Conservation (phyloP, 257 asterid genomes). For the Nicotiana attenuata region DNA sequence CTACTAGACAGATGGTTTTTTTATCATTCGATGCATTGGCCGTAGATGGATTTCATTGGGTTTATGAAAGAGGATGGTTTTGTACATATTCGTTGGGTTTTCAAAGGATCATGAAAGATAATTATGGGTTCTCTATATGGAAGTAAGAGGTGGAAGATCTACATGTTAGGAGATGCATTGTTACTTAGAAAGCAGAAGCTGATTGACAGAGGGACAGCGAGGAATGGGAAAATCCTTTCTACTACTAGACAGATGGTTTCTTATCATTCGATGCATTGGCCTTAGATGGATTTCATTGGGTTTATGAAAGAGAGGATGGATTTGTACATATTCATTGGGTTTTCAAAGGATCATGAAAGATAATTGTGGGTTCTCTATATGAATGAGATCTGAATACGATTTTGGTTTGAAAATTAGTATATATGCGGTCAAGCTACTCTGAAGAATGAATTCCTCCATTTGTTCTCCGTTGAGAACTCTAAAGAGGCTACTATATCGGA, state of each 20-base stretch:
- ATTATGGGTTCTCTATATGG: background rate
- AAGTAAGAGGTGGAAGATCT: background rate
- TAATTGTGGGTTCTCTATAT: background rate
- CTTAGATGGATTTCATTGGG: background rate
- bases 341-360: background rate
- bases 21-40: background rate
- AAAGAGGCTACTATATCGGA: background rate
- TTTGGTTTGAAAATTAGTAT: background rate
- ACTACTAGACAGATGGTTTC: background rate
- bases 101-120: background rate
- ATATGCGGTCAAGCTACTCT: background rate
- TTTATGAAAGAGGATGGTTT: background rate
- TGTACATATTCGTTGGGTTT: background rate
- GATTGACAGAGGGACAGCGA: background rate
- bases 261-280: background rate
- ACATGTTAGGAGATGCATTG: background rate
- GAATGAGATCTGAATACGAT: background rate
- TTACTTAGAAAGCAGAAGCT: background rate
- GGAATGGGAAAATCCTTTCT: background rate
- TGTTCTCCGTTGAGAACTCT: background rate
- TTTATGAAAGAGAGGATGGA: background rate
- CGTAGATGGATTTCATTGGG: background rate
- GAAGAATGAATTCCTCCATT: background rate
- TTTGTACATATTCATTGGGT: background rate
- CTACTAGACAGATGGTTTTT: background rate